Conservation (phyloP, 495 filamentous ascomycete species). For the Penicillium subrubescens region DNA sequence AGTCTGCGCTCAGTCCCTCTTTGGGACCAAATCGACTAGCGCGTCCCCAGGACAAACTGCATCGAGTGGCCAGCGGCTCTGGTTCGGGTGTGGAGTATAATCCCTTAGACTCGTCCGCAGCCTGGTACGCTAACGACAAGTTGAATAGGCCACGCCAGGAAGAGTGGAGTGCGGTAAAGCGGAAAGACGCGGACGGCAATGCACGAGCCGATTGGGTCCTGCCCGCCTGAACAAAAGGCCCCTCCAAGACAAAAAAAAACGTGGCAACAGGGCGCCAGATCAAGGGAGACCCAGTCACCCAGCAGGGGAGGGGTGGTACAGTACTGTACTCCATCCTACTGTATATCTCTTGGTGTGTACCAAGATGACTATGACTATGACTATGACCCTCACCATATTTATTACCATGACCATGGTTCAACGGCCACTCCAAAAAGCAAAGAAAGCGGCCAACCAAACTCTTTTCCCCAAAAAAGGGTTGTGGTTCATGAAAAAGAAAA, state of each 20-base stretch:
- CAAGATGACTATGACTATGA: not conserved
- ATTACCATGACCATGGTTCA: not conserved
- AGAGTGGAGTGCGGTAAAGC: slow-evolving; percentile 35
- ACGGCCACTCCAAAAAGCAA: not conserved
- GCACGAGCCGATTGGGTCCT: slow-evolving; percentile 41
- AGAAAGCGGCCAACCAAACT: not conserved
- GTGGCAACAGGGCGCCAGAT: slow-evolving; percentile 32
- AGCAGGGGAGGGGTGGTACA: not conserved
- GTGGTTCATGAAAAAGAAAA: slow-evolving; percentile 2
- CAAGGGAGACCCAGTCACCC: slow-evolving; percentile 6
- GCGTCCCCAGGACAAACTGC: slow-evolving; percentile 25
- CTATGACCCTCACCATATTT: not conserved
- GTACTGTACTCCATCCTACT: not conserved
- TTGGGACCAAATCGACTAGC: slow-evolving; percentile 27
- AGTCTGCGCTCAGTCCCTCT: slow-evolving; percentile 30
- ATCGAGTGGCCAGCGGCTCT: slow-evolving; percentile 33
- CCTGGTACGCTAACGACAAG: slow-evolving; percentile 22
- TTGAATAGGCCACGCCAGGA: slow-evolving; percentile 18
- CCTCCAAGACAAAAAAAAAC: slow-evolving; percentile 34
- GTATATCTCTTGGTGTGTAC: not conserved
- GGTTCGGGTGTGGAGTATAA: slow-evolving; percentile 26
- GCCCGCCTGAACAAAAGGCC: slow-evolving; percentile 2
- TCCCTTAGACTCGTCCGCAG: slow-evolving; percentile 9
- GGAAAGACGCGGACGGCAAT: slow-evolving; percentile 48
- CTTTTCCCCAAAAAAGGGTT: not conserved